Percentiles rank a stretch among this genome's conserved stretches.
These are phyloP conservation scores for Candida montana DNA, from an alignment of 805 yeast species.

Conservation along the genomic window DNA sequence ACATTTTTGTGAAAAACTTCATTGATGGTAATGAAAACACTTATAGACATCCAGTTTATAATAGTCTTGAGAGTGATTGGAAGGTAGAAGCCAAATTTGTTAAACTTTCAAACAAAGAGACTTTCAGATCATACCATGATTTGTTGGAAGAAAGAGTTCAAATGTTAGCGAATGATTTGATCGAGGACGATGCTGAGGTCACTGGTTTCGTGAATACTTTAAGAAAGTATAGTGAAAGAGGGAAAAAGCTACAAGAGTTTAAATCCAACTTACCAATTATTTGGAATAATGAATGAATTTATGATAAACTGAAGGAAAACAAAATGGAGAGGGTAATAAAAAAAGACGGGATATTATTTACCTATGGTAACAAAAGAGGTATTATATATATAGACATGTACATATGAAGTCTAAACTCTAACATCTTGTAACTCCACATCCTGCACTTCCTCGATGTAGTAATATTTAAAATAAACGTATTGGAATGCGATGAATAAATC, in stretches of 20 bases:
- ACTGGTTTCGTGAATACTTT: conserved; percentile 20
- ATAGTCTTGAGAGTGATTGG: conserved; percentile 29
- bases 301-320: neutral
- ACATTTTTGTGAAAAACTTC: conserved; percentile 30
- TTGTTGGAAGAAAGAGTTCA: conserved; percentile 24
- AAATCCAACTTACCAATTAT: conserved; percentile 3
- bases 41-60: conserved; percentile 21
- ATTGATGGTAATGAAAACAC: conserved; percentile 28
- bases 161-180: conserved; percentile 20
- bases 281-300: conserved; percentile 21
- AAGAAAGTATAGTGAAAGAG: conserved; percentile 27
- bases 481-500: conserved; percentile 72
- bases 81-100: conserved; percentile 25
- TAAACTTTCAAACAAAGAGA: conserved; percentile 17
- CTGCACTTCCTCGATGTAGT: conserved; percentile 16
- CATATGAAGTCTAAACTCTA: conserved; percentile 6
- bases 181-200: conserved; percentile 16
- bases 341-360: neutral
- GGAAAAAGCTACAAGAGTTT: conserved; percentile 13
- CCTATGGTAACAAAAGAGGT: too few species aligned
- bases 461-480: conserved; percentile 56
- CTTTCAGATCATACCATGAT: conserved; percentile 18
- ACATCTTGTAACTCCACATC: conserved; percentile 11
- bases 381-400: neutral
- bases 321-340: neutral